phyloP scores from a whole-genome alignment of 805 yeast species.

The Wickerhamiella azymoides region DNA sequence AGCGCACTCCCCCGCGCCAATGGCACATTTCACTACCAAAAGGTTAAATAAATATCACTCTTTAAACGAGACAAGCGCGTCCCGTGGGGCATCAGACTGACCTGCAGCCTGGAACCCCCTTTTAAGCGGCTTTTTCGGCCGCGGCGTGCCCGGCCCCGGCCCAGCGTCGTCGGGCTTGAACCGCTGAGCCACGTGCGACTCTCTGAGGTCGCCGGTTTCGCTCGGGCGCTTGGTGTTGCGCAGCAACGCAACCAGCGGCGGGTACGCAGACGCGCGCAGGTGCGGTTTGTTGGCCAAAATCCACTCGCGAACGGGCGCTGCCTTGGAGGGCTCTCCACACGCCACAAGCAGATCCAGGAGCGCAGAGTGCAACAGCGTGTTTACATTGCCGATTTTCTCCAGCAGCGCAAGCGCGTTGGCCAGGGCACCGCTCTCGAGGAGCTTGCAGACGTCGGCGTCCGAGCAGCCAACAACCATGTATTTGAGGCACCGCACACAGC shows the following conservation, averaged over 20 bases:
- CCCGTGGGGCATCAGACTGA: conserved; percentile 1
- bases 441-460: conserved; percentile 40
- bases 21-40: too few species aligned
- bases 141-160: conserved; percentile 7
- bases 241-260: not conserved
- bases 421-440: conserved; percentile 43
- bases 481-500: conserved; percentile 58
- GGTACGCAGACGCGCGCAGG: not conserved
- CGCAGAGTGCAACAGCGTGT: conserved; percentile 61
- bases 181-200: not conserved
- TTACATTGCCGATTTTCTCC: conserved; percentile 33
- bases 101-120: conserved; percentile 1
- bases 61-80: conserved; percentile 1
- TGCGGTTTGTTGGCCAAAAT: not conserved
- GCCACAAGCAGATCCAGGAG: conserved; percentile 42
- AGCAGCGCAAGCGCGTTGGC: conserved; percentile 37
- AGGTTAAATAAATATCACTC: conserved; percentile 4
- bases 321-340: not conserved
- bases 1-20: too few species aligned
- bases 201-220: not conserved
- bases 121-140: conserved; percentile 4
- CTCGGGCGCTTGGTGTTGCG: not conserved
- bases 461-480: conserved; percentile 46
- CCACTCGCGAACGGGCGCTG: conserved; percentile 2
- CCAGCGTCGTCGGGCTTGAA: not conserved